These are phyloP conservation scores for Taiozyma sp. DNA, from an alignment of 1,139 yeast species.

Conservation along the genomic window DNA sequence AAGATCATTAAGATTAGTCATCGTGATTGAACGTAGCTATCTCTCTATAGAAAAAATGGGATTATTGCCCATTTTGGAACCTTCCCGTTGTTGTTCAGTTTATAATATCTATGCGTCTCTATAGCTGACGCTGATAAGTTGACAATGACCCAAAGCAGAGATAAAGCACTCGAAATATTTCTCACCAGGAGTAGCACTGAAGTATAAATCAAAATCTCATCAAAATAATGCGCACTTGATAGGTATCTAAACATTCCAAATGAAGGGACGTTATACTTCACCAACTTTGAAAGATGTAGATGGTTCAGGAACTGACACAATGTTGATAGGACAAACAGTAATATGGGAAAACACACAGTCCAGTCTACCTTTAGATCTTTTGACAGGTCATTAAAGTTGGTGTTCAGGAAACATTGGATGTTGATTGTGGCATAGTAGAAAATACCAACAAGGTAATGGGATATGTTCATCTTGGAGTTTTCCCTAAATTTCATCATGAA, in stretches of 20 bases:
- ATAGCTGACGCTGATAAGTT: conserved; percentile 62
- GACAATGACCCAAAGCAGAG: conserved; percentile 52
- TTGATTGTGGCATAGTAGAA: conserved; percentile 51
- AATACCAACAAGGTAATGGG: conserved; percentile 75
- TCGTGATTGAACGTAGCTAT: neutral
- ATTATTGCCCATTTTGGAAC: conserved; percentile 31
- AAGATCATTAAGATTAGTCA: neutral
- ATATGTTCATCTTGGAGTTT: conserved; percentile 59
- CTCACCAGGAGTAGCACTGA: conserved; percentile 29
- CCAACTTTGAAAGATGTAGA: conserved; percentile 49
- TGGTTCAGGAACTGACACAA: conserved; percentile 59
- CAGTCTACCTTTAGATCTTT: conserved; percentile 14
- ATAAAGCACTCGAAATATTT: conserved; percentile 17
- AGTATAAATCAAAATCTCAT: conserved; percentile 64
- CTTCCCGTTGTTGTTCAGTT: conserved; percentile 22
- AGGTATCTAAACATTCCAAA: conserved; percentile 45
- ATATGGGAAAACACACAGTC: conserved; percentile 8
- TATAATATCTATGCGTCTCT: conserved; percentile 54
- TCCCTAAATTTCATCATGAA: conserved; percentile 44
- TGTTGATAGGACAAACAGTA: conserved; percentile 33
- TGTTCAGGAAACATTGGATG: conserved; percentile 28
- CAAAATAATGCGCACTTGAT: conserved; percentile 78
- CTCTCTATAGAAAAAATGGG: conserved; percentile 30
- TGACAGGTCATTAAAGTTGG: conserved; percentile 20
- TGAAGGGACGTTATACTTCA: conserved; percentile 65